Evolutionary conservation across 139 green algal species (phyloP).

Genomic region (Pycnococcus provasolii): DNA sequence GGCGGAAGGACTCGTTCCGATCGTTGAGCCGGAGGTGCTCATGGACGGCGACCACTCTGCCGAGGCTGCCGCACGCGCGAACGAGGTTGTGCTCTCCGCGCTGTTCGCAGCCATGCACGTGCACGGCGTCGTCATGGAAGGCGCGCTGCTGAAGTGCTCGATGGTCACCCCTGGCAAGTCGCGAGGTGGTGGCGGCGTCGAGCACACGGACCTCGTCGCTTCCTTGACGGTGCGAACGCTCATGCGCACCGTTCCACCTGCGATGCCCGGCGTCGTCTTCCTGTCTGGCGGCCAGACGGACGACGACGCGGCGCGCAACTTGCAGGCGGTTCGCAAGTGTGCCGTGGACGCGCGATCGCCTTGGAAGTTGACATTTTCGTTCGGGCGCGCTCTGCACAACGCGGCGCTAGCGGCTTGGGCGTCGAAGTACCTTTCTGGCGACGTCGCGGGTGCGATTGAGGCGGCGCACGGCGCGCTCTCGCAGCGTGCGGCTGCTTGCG

Average conservation of each 20-base stretch:
- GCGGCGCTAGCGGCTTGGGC: too few relatives aligned
- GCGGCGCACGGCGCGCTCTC: too few relatives aligned
- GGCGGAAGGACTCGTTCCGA: slow-evolving; percentile 66
- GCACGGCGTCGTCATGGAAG: slow-evolving; percentile 59
- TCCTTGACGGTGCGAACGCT: slow-evolving; percentile 67
- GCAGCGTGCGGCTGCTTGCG: too few relatives aligned
- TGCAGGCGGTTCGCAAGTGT: slow-evolving; percentile 64
- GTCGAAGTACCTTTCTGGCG: too few relatives aligned
- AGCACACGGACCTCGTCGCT: slow-evolving; percentile 43
- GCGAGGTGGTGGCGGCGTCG: slow-evolving; percentile 17
- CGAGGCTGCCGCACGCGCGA: slow-evolving; percentile 39
- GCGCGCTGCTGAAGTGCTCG: slow-evolving; percentile 79
- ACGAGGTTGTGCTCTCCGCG: slow-evolving; percentile 35
- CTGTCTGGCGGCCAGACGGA: slow-evolving; percentile 79
- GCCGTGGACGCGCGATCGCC: slow-evolving; percentile 36
- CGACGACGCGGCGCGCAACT: slow-evolving; percentile 66
- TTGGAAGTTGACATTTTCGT: slow-evolving; percentile 89
- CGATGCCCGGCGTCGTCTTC: slow-evolving; percentile 88
- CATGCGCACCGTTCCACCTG: slow-evolving; percentile 59
- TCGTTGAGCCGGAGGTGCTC: slow-evolving; percentile 93
- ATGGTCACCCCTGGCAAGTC: slow-evolving; percentile 63
- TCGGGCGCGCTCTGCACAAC: slow-evolving; percentile 74
- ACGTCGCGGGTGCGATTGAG: too few relatives aligned
- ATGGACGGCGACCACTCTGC: slow-evolving; percentile 82
- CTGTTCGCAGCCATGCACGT: slow-evolving; percentile 43